These are phyloP conservation scores for Biancaea sappan DNA, from an alignment of 306 rosid genomes.

Conservation along the genomic window DNA sequence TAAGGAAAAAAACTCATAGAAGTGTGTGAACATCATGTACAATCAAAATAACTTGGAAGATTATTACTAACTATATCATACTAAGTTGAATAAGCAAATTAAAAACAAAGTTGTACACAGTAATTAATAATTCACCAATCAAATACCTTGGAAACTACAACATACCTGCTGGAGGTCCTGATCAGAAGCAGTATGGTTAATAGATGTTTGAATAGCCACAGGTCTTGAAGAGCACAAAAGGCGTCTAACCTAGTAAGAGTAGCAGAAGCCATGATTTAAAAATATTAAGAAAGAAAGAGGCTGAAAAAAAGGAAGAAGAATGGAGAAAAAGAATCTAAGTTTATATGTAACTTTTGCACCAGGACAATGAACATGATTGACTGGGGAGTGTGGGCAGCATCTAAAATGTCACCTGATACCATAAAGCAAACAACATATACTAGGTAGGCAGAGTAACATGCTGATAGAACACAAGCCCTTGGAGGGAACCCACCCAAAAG, in stretches of 20 bases:
- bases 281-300: neutral
- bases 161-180: constrained; percentile 98
- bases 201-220: constrained; percentile 91
- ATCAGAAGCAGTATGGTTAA: constrained; percentile 85
- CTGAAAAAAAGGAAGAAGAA: neutral
- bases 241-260: constrained; percentile 76
- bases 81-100: constrained; percentile 28
- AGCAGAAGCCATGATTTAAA: constrained; percentile 30
- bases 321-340: neutral
- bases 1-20: neutral
- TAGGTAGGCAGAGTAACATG: constrained; percentile 3
- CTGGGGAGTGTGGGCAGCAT: constrained; percentile 19
- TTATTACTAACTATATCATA: constrained; percentile 18
- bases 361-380: constrained; percentile 18
- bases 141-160: constrained; percentile 21
- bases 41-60: constrained; percentile 11
- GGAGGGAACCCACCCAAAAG: too few relatives aligned
- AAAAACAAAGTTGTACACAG: constrained; percentile 10
- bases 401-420: constrained; percentile 15
- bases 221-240: constrained; percentile 96
- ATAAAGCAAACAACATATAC: neutral
- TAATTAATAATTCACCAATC: constrained; percentile 19
- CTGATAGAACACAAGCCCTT: too few relatives aligned
- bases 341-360: constrained; percentile 16
- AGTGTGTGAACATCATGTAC: neutral